Percentiles rank a stretch among this genome's conserved stretches.
Evolutionary conservation across 2,329 filamentous ascomycete genomes (phyloP).

Genomic region (Claviceps sp.): DNA sequence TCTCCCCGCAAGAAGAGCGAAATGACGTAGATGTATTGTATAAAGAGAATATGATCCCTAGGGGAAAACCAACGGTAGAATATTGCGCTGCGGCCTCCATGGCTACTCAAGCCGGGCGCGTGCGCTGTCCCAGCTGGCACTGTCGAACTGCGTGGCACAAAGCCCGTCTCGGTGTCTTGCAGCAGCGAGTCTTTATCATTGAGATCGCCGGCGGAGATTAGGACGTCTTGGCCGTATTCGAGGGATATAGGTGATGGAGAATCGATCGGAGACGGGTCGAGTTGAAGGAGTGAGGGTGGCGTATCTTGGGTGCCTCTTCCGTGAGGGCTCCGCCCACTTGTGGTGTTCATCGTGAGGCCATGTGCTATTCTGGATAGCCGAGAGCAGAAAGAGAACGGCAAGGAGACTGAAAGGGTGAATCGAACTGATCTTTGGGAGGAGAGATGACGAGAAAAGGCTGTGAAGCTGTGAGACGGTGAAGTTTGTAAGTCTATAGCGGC

Average conservation of each 20-base stretch:
- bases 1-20: too few relatives aligned
- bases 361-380: not conserved
- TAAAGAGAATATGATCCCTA: too few relatives aligned
- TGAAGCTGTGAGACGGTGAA: too few relatives aligned
- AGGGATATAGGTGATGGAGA: slow-evolving; percentile 24
- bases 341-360: slow-evolving; percentile 8
- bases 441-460: too few relatives aligned
- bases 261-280: slow-evolving; percentile 73
- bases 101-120: slow-evolving; percentile 34
- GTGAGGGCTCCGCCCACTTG: slow-evolving; percentile 7
- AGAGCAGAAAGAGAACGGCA: not conserved
- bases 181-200: slow-evolving; percentile 12
- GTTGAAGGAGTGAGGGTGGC: slow-evolving; percentile 54
- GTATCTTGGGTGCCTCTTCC: slow-evolving; percentile 37
- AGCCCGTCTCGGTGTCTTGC: slow-evolving; percentile 16
- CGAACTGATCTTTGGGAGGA: too few relatives aligned
- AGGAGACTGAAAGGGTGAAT: too few relatives aligned
- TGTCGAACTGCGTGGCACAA: slow-evolving; percentile 26
- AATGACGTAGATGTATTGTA: too few relatives aligned
- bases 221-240: slow-evolving; percentile 11
- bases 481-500: too few relatives aligned
- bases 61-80: slow-evolving; percentile 52
- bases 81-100: slow-evolving; percentile 48
- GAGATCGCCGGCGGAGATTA: slow-evolving; percentile 18
- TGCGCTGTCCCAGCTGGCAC: slow-evolving; percentile 22